Base-by-base conservation (phyloP, 352 stramenopile species). In the Phytophthora citrophthora region DNA sequence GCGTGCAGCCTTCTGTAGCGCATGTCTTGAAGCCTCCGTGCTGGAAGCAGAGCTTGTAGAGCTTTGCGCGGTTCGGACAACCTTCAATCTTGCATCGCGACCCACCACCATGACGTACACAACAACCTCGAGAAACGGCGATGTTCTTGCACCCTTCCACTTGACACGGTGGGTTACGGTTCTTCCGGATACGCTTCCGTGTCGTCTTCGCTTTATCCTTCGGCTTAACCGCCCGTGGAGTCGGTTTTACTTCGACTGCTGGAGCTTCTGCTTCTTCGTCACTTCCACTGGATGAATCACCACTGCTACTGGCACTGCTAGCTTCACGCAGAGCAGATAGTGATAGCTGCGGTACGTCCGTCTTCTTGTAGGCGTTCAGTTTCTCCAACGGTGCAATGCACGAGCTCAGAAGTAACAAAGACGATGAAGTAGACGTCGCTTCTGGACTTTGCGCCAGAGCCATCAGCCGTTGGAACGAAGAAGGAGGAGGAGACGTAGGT, bases 101-200 rank as follows among this genome's bases (percentile, higher is more conserved):
- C 24, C 79, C 79, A 18, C 79, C 79, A 40, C 79, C 79, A 47
- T 88, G 79, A 27, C 76, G 74, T 36, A 85, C 77, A 26, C 79
- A 88, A 62, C 74, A 80, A 44, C 76, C 78, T 27, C 73, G 66
- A 20, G 78, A 82, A 8, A 84, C 74, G 11, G 69, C 71, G 56
- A 83, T 82, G 65, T 89, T 89, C 52, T 68, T 78, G 74, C 81
- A 90, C 1, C 70, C 79, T 18, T 83, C 78, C 12, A 90, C 78
- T 40, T 85, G 72, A 58, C 81, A 90, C 18, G 76, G 77, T n/a
- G 77, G 77, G 8, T 75, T 86, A 27, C 78, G 76, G 8, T 64
- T 60, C 69, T 83, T 86, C 16, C 68, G 56, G 5, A 76, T 43
- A 40, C 68, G 68, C 39, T 54, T 66, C 27, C 62, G 41, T 2